phyloP scores from a whole-genome alignment of 257 asterid species.

The Misopates orontium region DNA sequence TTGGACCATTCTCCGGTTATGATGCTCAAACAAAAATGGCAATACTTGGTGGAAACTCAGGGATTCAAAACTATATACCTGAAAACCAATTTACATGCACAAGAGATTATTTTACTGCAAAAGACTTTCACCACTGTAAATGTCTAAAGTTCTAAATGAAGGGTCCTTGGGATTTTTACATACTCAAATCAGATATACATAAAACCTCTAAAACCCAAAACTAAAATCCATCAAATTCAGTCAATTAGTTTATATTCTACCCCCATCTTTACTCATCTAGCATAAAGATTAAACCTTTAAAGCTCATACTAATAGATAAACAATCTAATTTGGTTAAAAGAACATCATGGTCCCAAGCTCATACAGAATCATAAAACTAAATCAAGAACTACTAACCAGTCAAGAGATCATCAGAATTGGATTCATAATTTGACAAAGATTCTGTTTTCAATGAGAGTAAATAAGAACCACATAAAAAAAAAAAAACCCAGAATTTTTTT shows the following conservation, averaged over 20 bases:
- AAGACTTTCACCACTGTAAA: constrained; percentile 17
- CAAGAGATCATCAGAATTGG: too few species aligned
- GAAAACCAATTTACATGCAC: constrained; percentile 21
- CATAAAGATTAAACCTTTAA: constrained; percentile 5
- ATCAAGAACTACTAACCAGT: too few species aligned
- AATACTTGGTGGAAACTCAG: not conserved
- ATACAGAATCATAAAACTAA: too few species aligned
- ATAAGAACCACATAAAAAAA: too few species aligned
- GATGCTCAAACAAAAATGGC: constrained; percentile 27
- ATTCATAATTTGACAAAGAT: too few species aligned
- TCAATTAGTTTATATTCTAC: not conserved
- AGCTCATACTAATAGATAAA: constrained; percentile 3
- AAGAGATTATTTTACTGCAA: constrained; percentile 18
- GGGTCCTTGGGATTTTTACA: constrained; percentile 4
- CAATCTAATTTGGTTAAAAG: not conserved
- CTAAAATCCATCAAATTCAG: not conserved
- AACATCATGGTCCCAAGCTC: too few species aligned
- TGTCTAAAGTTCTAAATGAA: not conserved
- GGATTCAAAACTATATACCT: constrained; percentile 19
- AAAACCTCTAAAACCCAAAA: constrained; percentile 5
- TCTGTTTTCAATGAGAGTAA: too few species aligned
- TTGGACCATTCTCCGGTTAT: constrained; percentile 73
- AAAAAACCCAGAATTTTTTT: too few species aligned
- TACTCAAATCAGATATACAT: not conserved
- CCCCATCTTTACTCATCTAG: constrained; percentile 10